These are phyloP conservation scores for Amauroascus verrucosus DNA, from an alignment of 2,329 filamentous ascomycete genomes.

Conservation along the genomic window DNA sequence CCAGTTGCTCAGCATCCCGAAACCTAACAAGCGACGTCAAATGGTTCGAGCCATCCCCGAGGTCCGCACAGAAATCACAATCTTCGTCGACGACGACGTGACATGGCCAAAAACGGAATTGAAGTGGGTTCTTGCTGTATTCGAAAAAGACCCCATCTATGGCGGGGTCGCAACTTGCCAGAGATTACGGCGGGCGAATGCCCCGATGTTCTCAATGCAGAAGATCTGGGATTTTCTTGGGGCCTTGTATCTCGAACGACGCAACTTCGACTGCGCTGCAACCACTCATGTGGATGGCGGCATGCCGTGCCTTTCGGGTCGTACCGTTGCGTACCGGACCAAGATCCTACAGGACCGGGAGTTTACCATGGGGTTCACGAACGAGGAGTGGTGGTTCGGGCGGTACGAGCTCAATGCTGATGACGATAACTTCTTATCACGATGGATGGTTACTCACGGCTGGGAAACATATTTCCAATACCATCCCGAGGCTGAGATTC, in stretches of 20 bases:
- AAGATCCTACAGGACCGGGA: conserved; percentile 75
- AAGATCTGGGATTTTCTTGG: conserved; percentile 81
- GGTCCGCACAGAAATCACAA: conserved; percentile 70
- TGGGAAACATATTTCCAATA: conserved; percentile 97
- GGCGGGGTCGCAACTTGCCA: conserved; percentile 91
- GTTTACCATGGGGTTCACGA: conserved; percentile 81
- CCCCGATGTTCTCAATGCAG: conserved; percentile 45
- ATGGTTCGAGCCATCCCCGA: conserved; percentile 83
- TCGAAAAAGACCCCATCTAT: conserved; percentile 65
- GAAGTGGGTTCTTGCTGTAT: conserved; percentile 85
- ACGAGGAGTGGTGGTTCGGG: conserved; percentile 69
- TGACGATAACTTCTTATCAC: conserved; percentile 96
- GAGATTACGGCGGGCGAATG: conserved; percentile 57
- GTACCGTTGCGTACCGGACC: conserved; percentile 84
- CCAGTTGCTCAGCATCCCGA: conserved; percentile 62
- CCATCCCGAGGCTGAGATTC: conserved; percentile 77
- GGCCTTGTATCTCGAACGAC: conserved; percentile 80
- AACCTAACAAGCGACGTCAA: conserved; percentile 91
- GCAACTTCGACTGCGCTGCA: conserved; percentile 94
- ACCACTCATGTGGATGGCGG: conserved; percentile 92
- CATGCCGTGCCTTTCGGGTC: conserved; percentile 91
- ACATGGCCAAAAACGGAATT: conserved; percentile 79
- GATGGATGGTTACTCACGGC: conserved; percentile 83
- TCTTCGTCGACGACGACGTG: conserved; percentile 94
- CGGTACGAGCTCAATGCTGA: conserved; percentile 88